Conservation (phyloP, 306 rosid species). For the Rosa rugosa region DNA sequence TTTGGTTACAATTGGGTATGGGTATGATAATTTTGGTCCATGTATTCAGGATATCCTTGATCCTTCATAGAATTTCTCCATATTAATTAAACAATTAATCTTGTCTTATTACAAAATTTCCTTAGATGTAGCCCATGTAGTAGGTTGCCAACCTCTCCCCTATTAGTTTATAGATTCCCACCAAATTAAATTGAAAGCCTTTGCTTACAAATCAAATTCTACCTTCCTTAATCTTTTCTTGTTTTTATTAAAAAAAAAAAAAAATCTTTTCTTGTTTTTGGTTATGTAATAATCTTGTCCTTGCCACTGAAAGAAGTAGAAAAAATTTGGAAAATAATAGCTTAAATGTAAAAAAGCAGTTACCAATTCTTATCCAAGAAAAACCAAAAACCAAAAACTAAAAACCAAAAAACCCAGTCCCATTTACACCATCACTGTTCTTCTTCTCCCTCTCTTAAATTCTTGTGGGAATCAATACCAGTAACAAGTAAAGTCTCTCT, state of each 20-base stretch:
- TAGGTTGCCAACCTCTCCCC: neutral
- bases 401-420: neutral
- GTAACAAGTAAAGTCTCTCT: slow-evolving; percentile 10
- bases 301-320: neutral
- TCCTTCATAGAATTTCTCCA: neutral
- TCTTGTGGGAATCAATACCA: neutral
- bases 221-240: neutral
- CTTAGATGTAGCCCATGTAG: neutral
- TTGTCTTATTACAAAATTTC: neutral
- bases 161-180: neutral
- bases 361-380: neutral
- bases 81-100: neutral
- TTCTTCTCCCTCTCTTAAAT: slow-evolving; percentile 1
- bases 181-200: neutral
- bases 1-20: neutral
- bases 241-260: no score
- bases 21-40: neutral
- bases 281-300: neutral
- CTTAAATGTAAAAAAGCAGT: neutral
- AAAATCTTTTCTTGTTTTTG: neutral
- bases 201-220: neutral
- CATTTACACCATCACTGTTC: slow-evolving; percentile 1
- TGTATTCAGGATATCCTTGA: neutral
- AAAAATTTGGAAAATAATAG: neutral
- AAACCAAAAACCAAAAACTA: no score